These are phyloP conservation scores for Picea sitchensis DNA, from an alignment of 75 land plant species.

Conservation along the genomic window DNA sequence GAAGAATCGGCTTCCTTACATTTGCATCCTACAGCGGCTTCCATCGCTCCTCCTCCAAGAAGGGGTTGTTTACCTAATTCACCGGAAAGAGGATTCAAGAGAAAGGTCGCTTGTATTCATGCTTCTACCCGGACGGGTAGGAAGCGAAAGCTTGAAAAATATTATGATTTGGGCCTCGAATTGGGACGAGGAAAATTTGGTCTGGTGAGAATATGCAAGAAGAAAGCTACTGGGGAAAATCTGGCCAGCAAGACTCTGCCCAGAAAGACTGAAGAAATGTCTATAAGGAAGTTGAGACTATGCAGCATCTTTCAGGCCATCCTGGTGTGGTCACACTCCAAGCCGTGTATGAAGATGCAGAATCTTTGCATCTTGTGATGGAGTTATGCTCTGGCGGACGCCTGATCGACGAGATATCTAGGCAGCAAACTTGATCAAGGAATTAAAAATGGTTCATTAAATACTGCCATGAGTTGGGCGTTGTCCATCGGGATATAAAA, in stretches of 20 bases:
- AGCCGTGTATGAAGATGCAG: constrained; percentile 34
- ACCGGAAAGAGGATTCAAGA: constrained; percentile 48
- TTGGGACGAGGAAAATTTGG: constrained; percentile 82
- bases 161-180: constrained; percentile 31
- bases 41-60: constrained; percentile 5
- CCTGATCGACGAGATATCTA: constrained; percentile 18
- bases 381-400: constrained; percentile 33
- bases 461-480: constrained; percentile 35
- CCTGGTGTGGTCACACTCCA: constrained; percentile 23
- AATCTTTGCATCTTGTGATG: constrained; percentile 39
- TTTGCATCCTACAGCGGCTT: constrained; percentile 17
- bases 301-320: constrained; percentile 46
- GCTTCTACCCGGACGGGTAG: constrained; percentile 36
- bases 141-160: constrained; percentile 42
- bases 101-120: constrained; percentile 62
- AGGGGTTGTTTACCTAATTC: constrained; percentile 12
- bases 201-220: constrained; percentile 49
- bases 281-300: constrained; percentile 32
- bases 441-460: constrained; percentile 20
- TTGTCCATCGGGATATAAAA: constrained; percentile 81
- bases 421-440: constrained; percentile 25
- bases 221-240: constrained; percentile 37
- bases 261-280: constrained; percentile 21
- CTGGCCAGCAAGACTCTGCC: constrained; percentile 77
- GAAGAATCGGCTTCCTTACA: not conserved